phyloP scores from a whole-genome alignment of 805 yeast species.

The Zygotorulaspora chibaensis region DNA sequence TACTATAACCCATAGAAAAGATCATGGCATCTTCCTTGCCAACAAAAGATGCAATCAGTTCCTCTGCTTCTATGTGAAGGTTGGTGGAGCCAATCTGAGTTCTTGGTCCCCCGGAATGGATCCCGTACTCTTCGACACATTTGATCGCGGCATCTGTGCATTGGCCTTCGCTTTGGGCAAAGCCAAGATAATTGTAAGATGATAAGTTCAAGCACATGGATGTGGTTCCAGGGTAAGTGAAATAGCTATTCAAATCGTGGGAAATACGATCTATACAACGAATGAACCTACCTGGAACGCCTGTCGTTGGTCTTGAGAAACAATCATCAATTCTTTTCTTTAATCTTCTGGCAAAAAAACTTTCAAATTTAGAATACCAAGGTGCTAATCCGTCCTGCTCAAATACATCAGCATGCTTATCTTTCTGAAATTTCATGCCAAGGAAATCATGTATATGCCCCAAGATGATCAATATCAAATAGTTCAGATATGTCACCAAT shows the following conservation, averaged over 20 bases:
- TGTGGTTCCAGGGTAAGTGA: constrained; percentile 70
- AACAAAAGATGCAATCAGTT: constrained; percentile 72
- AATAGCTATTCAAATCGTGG: constrained; percentile 58
- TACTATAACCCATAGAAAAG: constrained; percentile 93
- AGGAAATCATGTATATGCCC: constrained; percentile 91
- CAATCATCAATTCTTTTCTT: constrained; percentile 90
- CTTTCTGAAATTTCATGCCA: constrained; percentile 68
- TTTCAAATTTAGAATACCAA: constrained; percentile 89
- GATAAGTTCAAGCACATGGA: constrained; percentile 79
- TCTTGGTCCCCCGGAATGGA: constrained; percentile 76
- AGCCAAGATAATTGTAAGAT: constrained; percentile 91
- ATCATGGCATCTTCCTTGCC: constrained; percentile 87
- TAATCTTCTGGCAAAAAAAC: constrained; percentile 88
- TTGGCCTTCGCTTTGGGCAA: constrained; percentile 89
- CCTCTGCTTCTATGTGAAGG: constrained; percentile 70
- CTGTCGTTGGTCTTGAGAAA: constrained; percentile 92
- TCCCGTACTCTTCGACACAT: constrained; percentile 63
- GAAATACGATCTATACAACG: constrained; percentile 74
- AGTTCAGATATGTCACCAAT: constrained; percentile 79
- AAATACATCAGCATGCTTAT: constrained; percentile 58
- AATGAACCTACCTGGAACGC: constrained; percentile 93
- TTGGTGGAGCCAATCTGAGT: constrained; percentile 69
- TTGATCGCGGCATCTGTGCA: constrained; percentile 79
- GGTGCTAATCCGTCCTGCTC: constrained; percentile 93
- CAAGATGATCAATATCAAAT: constrained; percentile 74